Conservation (phyloP, 345 rosid genomes). For the Hibiscus syriacus region DNA sequence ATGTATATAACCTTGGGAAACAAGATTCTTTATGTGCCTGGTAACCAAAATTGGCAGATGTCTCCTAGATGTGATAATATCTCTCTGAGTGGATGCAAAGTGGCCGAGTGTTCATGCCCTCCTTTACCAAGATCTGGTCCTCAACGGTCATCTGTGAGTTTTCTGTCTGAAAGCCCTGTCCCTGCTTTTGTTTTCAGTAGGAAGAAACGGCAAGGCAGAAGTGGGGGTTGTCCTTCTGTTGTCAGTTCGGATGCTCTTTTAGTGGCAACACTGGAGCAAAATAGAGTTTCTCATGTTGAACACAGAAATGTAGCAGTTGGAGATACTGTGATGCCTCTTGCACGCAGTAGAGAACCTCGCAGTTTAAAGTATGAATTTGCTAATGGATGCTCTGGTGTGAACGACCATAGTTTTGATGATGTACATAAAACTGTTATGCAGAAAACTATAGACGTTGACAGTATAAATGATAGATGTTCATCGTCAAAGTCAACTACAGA, state of each 20-base stretch:
- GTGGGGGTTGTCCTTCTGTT: slow-evolving; percentile 31
- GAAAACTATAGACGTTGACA: slow-evolving; percentile 37
- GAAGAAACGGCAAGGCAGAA: slow-evolving; percentile 27
- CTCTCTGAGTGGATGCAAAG: slow-evolving; percentile 27
- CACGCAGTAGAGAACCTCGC: slow-evolving; percentile 15
- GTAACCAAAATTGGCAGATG: slow-evolving; percentile 43
- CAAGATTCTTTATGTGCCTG: slow-evolving; percentile 22
- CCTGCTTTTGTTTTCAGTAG: slow-evolving; percentile 51
- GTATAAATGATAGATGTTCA: slow-evolving; percentile 61
- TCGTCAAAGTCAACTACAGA: slow-evolving; percentile 53
- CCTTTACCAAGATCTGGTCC: slow-evolving; percentile 30
- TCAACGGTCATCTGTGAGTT: slow-evolving; percentile 29
- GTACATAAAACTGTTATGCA: slow-evolving; percentile 22
- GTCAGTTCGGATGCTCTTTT: slow-evolving; percentile 38
- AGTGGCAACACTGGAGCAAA: slow-evolving; percentile 24
- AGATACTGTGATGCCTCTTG: slow-evolving; percentile 13
- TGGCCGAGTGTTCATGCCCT: too few species aligned
- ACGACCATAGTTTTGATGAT: slow-evolving; percentile 26
- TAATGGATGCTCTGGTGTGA: slow-evolving; percentile 16
- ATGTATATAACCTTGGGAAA: slow-evolving; percentile 29
- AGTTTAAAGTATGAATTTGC: slow-evolving; percentile 18
- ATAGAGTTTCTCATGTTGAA: slow-evolving; percentile 17
- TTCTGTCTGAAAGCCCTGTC: slow-evolving; percentile 30
- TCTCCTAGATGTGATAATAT: slow-evolving; percentile 34
- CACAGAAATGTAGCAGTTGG: slow-evolving; percentile 18